Base-by-base conservation (phyloP, 345 rosid species). In the Zanthoxylum bungeanum region DNA sequence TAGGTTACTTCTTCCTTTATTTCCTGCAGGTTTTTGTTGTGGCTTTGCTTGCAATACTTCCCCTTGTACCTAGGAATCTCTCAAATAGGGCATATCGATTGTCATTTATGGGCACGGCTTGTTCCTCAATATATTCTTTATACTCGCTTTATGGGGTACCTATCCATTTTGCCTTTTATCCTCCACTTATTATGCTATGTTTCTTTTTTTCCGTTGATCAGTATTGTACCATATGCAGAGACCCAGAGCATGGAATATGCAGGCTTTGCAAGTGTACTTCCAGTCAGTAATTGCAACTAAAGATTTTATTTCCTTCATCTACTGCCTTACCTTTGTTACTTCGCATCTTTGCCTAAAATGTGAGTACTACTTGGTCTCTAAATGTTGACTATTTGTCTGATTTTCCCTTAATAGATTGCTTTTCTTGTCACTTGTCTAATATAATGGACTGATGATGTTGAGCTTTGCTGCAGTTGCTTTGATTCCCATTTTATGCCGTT, bases 201-300 rank as follows among this genome's bases (percentile, higher is more conserved):
- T 28, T 47, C 65, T 78, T 36, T 58, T 76, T 68, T 70, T 34
- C 12, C 49, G 51, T 66, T 71, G 72, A 77, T 59, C 19, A 34
- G 34, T 36, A 46, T 30, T 66, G 33, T 73, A 55, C 49, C 68
- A 74, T 80, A 34, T 74, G 77, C 84, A 96, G 99, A 86, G 66
- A 74, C 98, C 99, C 68, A 85, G 92, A 77, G 94, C 91, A 58
- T 90, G 89, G 95, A 96, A 91, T 80, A 70, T 93, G 88, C 98
- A 85, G 79, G 94, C 91, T 34, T 58, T 96, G 80, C 98, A 93
- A 84, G 84, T 84, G 37, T 96, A 89, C 83, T 81, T 93, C 44
- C 96, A 87, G 81, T 81, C 98, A 70, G 78, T 93, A 72, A 84
- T 93, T 64, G 88, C 85, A 30, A 80, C 99, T 73, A 96, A 89